Evolutionary conservation across 2,329 filamentous ascomycete species (phyloP).

Genomic region (Aspergillus pseudoterreus): DNA sequence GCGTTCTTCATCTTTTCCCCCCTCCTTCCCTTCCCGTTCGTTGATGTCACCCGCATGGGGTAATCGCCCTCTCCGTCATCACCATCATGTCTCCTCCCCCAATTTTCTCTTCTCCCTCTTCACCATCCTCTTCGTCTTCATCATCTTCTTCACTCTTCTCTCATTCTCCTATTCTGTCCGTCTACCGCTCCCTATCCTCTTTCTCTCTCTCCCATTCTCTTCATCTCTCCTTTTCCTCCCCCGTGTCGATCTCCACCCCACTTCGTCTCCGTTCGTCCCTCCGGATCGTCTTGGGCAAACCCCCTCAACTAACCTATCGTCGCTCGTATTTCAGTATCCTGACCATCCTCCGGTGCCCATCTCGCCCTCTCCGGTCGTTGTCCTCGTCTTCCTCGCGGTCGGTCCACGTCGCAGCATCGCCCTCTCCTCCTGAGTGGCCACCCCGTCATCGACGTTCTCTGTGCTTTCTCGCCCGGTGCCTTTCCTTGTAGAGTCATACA

Average conservation of each 20-base stretch:
- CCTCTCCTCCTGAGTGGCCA: no score
- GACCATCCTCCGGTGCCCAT: neutral
- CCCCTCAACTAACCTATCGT: conserved; percentile 16
- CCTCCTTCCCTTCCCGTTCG: conserved; percentile 12
- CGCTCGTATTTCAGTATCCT: conserved; percentile 15
- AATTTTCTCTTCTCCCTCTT: conserved; percentile 3
- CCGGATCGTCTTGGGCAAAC: neutral
- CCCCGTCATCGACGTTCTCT: neutral
- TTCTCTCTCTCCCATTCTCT: conserved; percentile 4
- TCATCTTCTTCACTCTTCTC: neutral
- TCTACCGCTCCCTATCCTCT: conserved; percentile 15
- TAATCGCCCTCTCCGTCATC: conserved; percentile 21
- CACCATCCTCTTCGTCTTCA: neutral
- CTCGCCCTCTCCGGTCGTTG: conserved; percentile 16
- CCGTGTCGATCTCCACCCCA: neutral
- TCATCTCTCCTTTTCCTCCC: conserved; percentile 3
- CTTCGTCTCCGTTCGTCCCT: conserved; percentile 1
- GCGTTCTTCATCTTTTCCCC: neutral
- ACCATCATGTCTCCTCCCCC: conserved; percentile 1
- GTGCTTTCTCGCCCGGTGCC: neutral
- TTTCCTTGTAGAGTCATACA: neutral
- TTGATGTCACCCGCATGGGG: conserved; percentile 12
- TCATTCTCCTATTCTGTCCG: neutral
- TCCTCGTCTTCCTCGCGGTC: neutral
- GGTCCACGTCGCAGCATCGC: no score